phyloP scores from a whole-genome alignment of 352 stramenopile species.

The Phytopythium oedochilum region DNA sequence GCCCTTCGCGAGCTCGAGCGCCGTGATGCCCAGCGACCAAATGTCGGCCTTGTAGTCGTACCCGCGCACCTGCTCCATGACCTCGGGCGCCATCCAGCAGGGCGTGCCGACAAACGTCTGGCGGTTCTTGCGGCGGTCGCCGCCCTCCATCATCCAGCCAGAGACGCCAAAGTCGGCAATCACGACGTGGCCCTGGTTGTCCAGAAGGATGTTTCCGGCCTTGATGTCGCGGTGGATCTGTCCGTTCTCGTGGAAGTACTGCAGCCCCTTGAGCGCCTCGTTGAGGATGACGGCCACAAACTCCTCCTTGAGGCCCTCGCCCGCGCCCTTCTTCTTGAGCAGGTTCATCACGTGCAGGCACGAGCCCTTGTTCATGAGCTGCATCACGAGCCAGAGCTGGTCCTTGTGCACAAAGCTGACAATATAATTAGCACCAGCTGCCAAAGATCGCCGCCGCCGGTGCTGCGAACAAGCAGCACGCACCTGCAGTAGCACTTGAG shows the following conservation, averaged over 20 bases:
- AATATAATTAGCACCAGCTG: too few relatives aligned
- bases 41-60: slow-evolving; percentile 98
- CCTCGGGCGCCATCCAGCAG: slow-evolving; percentile 95
- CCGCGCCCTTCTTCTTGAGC: slow-evolving; percentile 87
- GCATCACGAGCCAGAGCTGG: slow-evolving; percentile 98
- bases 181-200: slow-evolving; percentile 92
- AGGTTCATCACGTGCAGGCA: slow-evolving; percentile 97
- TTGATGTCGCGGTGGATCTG: slow-evolving; percentile 99
- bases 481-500: slow-evolving; percentile 95
- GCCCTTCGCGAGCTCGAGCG: slow-evolving; percentile 97
- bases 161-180: slow-evolving; percentile 99
- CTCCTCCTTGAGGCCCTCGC: slow-evolving; percentile 90
- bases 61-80: slow-evolving; percentile 89
- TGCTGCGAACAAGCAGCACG: neutral
- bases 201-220: slow-evolving; percentile 96
- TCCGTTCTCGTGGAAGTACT: slow-evolving; percentile 99
- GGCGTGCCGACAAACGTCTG: slow-evolving; percentile 98
- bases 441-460: too few relatives aligned
- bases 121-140: slow-evolving; percentile 91
- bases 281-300: slow-evolving; percentile 98
- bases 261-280: slow-evolving; percentile 94
- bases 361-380: slow-evolving; percentile 99
- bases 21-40: slow-evolving; percentile 99
- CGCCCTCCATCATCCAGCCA: slow-evolving; percentile 96
- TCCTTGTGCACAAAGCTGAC: slow-evolving; percentile 96